Base-by-base conservation (phyloP, 108 stramenopile species). In the Craspedostauros australis region DNA sequence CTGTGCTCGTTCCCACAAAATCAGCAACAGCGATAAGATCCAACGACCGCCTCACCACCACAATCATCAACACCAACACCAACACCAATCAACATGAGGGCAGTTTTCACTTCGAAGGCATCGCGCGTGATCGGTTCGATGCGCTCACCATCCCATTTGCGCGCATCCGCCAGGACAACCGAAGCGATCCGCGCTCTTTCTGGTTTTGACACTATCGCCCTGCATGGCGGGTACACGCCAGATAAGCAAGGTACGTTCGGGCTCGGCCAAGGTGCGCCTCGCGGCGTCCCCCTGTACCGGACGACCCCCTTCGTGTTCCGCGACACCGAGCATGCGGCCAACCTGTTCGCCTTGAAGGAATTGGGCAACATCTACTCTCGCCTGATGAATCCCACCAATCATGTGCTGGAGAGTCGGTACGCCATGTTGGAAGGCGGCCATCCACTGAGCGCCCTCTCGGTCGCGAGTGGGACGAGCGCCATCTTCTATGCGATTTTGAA, bases 311-410 rank as follows among this genome's bases (percentile, higher is more conserved):
- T 63, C 64, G 53, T 62, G 33, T 95, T 95, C 61, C 67, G 73
- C 39, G 50, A 50, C 47, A 66, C 86, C 8, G 87, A 88, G 39
- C 86, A 91, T 60, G 94, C 82, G 5, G 89, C 83, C 8, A 67
- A 76, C 34, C 72, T 96, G 50, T 96, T 96, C 63, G 72, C 63
- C 21, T 59, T 96, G 54, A 55, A 82, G 32, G 88, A 94, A 59
- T 55, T 93, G 24, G 95, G 95, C 12, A 82, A 85, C 67, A 95
- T 95, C 41, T 95, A 95, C 73, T 70, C 66, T 32, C 68, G 78
- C 19, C 24, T 80, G 14, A 75, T 51, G 61, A 86, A 86, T 37
- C 84, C 84, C 8, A 86, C 84, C 9, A 83, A 44, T 9, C 67
- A 85, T 63, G 70, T 95, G 19, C 59, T 95, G 1, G 94, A 95